Conservation (phyloP, 495 filamentous ascomycete species). For the Staphylotrichum tortipilum region DNA sequence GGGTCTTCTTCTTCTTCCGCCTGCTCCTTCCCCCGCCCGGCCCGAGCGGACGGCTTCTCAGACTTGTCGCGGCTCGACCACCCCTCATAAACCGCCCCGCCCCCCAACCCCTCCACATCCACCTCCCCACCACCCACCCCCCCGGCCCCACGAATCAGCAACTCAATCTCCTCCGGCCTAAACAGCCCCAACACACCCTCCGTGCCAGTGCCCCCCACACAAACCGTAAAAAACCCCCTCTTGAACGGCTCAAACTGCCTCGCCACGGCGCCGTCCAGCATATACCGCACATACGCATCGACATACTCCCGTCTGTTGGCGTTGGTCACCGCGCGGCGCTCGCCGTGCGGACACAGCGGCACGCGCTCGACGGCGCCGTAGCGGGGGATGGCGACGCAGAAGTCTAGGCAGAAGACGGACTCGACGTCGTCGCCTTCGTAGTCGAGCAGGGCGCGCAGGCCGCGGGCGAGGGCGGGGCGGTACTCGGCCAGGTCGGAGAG, state of each 20-base stretch:
- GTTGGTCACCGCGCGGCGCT: conserved; percentile 72
- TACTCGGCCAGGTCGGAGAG: conserved; percentile 82
- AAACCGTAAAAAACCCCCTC: conserved; percentile 89
- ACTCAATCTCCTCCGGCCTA: conserved; percentile 89
- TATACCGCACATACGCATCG: conserved; percentile 72
- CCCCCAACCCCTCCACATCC: conserved; percentile 66
- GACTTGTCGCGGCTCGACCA: too few relatives aligned
- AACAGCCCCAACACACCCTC: conserved; percentile 77
- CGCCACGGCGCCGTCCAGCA: conserved; percentile 69
- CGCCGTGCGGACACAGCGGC: conserved; percentile 69
- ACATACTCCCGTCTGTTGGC: conserved; percentile 80
- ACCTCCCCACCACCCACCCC: conserved; percentile 58
- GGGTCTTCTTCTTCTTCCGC: conserved; percentile 44
- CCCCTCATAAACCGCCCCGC: conserved; percentile 74
- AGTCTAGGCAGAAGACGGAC: conserved; percentile 72
- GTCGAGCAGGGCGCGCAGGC: conserved; percentile 67
- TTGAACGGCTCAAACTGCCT: conserved; percentile 94
- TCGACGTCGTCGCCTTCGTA: conserved; percentile 68
- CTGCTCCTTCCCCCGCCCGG: too few relatives aligned
- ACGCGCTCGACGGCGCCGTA: conserved; percentile 62
- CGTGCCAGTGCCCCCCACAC: conserved; percentile 46
- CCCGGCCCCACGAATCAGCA: conserved; percentile 81
- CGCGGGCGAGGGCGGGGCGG: conserved; percentile 66
- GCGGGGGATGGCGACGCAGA: conserved; percentile 66
- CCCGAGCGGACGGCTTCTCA: too few relatives aligned